A percentile compares a stretch with the other conserved stretches of the same genome.
Evolutionary conservation across 306 rosid genomes (phyloP).

Genomic region (Gastrolobium villosum): DNA sequence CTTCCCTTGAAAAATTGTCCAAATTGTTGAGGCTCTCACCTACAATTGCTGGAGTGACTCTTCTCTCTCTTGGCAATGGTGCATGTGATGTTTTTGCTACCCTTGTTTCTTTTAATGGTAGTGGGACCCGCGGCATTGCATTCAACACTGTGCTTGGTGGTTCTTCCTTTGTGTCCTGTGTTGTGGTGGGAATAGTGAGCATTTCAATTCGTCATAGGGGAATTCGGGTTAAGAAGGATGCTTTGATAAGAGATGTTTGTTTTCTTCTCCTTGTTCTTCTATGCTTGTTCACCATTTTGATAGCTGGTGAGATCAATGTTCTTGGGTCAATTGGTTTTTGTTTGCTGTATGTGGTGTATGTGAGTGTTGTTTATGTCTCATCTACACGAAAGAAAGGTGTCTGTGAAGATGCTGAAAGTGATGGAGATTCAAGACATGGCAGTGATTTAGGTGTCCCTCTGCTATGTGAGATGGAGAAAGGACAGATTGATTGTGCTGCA

Average conservation of each 20-base stretch:
- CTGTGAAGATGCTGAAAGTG: conserved; percentile 44
- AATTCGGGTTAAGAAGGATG: conserved; percentile 51
- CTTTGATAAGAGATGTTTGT: conserved; percentile 59
- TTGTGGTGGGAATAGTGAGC: conserved; percentile 62
- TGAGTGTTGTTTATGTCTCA: conserved; percentile 53
- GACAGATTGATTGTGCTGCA: conserved; percentile 40
- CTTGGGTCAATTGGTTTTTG: conserved; percentile 55
- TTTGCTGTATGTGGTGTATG: conserved; percentile 61
- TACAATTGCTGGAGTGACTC: conserved; percentile 71
- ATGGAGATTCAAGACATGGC: conserved; percentile 22
- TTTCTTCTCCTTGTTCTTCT: conserved; percentile 59
- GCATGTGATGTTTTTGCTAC: conserved; percentile 63
- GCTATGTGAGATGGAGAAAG: conserved; percentile 54
- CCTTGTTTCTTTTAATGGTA: conserved; percentile 58
- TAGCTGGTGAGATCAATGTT: conserved; percentile 55
- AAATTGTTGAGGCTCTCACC: conserved; percentile 60
- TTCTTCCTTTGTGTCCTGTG: conserved; percentile 67
- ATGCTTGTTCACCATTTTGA: conserved; percentile 46
- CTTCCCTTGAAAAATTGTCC: conserved; percentile 63
- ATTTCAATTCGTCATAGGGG: conserved; percentile 45
- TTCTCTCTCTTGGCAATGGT: conserved; percentile 70
- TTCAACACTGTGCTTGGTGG: conserved; percentile 63
- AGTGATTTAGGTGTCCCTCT: conserved; percentile 59
- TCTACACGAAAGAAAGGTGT: conserved; percentile 45
- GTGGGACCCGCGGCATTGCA: conserved; percentile 54